Evolutionary conservation across 208 protist genomes (phyloP).

Genomic region (Acanthamoeba sp.): DNA sequence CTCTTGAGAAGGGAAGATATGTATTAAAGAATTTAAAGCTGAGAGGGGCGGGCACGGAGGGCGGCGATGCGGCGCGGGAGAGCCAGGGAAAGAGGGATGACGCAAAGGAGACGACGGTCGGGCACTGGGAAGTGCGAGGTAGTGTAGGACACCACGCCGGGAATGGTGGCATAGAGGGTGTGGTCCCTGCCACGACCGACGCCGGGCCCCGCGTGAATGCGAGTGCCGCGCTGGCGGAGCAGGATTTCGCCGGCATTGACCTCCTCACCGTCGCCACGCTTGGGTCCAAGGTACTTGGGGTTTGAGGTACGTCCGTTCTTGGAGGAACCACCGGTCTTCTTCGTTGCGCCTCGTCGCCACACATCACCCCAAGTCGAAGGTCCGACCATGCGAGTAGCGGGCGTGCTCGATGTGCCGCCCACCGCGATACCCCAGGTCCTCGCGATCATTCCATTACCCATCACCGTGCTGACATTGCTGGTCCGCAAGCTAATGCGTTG

Average conservation of each 20-base stretch:
- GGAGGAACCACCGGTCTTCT: conserved; percentile 83
- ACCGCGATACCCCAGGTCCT: background rate
- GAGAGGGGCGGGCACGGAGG: conserved; percentile 33
- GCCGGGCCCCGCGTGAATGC: conserved; percentile 74
- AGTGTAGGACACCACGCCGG: conserved; percentile 72
- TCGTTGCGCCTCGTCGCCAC: conserved; percentile 73
- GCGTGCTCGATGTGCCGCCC: background rate
- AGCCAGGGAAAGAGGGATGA: conserved; percentile 7
- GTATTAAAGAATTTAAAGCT: conserved; percentile 1
- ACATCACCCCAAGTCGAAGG: conserved; percentile 17
- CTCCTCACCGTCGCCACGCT: conserved; percentile 79
- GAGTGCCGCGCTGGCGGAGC: conserved; percentile 81
- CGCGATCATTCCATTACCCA: background rate
- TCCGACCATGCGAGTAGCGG: background rate
- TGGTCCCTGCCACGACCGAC: conserved; percentile 81
- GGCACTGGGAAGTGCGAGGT: conserved; percentile 51
- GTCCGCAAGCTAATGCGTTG: background rate
- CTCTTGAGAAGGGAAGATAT: background rate
- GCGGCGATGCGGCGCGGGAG: conserved; percentile 14
- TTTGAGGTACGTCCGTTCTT: conserved; percentile 78
- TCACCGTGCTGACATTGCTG: background rate
- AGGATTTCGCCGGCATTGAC: conserved; percentile 84
- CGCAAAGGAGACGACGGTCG: conserved; percentile 13
- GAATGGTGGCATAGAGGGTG: conserved; percentile 80
- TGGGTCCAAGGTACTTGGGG: conserved; percentile 83